phyloP scores from a whole-genome alignment of 441 rosid genomes.

The Melastoma candidum region DNA sequence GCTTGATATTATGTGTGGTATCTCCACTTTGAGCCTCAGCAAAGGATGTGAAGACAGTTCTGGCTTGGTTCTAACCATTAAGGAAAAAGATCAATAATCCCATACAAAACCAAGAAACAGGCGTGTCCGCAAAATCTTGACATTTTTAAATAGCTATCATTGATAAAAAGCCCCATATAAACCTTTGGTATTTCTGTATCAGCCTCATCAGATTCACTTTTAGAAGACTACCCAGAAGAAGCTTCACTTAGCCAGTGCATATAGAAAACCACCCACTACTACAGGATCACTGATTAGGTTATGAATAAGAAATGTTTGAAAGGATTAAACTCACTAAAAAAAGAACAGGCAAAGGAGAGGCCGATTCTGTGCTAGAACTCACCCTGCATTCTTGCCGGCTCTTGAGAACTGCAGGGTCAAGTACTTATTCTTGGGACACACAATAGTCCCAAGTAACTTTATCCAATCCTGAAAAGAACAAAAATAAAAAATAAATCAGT shows the following conservation, averaged over 20 bases:
- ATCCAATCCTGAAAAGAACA: conserved; percentile 52
- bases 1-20: conserved; percentile 15
- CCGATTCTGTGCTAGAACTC: conserved; percentile 4
- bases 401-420: conserved; percentile 73
- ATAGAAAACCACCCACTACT: not conserved
- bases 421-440: conserved; percentile 67
- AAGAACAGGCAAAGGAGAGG: not conserved
- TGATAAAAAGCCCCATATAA: conserved; percentile 15
- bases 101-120: not conserved
- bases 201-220: conserved; percentile 29
- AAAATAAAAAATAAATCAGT: too few relatives aligned
- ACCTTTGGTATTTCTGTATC: conserved; percentile 38
- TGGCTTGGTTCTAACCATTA: conserved; percentile 21
- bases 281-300: not conserved
- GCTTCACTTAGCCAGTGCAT: conserved; percentile 30
- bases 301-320: not conserved
- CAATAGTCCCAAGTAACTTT: conserved; percentile 84
- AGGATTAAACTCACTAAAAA: not conserved
- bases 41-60: conserved; percentile 15
- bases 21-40: conserved; percentile 18
- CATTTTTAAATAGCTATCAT: conserved; percentile 13
- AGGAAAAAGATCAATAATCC: conserved; percentile 9
- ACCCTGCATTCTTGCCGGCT: conserved; percentile 91
- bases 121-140: conserved; percentile 13
- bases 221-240: conserved; percentile 44